phyloP scores from a whole-genome alignment of 202 grass and related monocot genomes.

The Panicum virgatum region DNA sequence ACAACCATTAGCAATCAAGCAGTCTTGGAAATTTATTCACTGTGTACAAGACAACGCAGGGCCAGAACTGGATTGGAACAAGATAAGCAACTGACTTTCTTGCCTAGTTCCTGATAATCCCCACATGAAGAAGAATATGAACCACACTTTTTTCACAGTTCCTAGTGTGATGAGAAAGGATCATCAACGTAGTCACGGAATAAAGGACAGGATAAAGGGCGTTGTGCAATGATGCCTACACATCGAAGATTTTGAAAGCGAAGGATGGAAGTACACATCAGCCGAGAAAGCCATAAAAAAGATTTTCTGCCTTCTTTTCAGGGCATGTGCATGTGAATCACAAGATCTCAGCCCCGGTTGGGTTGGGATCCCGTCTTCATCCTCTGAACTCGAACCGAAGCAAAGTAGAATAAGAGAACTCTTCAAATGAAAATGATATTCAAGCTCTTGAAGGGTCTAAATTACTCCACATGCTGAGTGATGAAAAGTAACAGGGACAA shows the following conservation, averaged over 20 bases:
- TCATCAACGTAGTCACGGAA: slow-evolving; percentile 31
- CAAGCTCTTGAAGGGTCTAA: neutral
- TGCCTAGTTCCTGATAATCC: neutral
- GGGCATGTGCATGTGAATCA: slow-evolving; percentile 32
- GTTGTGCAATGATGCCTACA: slow-evolving; percentile 1
- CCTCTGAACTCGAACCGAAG: slow-evolving; percentile 13
- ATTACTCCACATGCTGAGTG: neutral
- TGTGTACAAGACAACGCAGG: neutral
- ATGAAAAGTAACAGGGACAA: neutral
- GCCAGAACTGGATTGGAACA: neutral
- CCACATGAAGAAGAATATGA: neutral
- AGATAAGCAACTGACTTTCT: neutral
- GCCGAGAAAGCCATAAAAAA: neutral
- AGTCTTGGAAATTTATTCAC: neutral
- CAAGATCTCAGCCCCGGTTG: neutral
- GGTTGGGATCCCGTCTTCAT: slow-evolving; percentile 15
- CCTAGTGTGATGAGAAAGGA: neutral
- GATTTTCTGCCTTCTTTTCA: slow-evolving; percentile 29
- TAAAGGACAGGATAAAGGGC: neutral
- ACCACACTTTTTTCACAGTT: neutral
- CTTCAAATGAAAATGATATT: neutral
- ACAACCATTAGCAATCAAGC: neutral
- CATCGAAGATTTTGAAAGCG: slow-evolving; percentile 41
- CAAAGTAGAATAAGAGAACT: slow-evolving; percentile 15
- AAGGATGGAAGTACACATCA: slow-evolving; percentile 35